Evolutionary conservation across 2,329 filamentous ascomycete species (phyloP).

Genomic region (Chaetomium strumarium): DNA sequence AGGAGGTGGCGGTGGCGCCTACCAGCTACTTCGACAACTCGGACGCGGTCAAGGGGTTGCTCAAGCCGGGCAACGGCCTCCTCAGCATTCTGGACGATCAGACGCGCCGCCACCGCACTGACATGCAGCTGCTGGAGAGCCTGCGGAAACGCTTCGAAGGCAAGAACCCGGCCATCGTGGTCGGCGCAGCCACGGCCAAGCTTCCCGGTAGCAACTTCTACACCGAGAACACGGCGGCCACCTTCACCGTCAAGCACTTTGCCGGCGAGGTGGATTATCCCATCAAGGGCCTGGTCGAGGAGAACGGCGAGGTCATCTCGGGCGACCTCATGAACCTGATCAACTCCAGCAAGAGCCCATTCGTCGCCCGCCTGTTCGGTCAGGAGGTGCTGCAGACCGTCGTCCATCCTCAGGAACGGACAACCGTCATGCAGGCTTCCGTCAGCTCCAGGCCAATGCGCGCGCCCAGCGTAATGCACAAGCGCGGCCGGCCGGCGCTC

Average conservation of each 20-base stretch:
- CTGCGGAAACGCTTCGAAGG: conserved; percentile 88
- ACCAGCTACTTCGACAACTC: conserved; percentile 98
- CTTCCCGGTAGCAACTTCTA: conserved; percentile 85
- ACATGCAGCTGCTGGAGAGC: conserved; percentile 85
- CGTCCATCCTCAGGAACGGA: conserved; percentile 85
- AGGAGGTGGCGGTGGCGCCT: conserved; percentile 83
- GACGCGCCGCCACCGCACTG: conserved; percentile 79
- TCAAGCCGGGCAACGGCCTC: conserved; percentile 89
- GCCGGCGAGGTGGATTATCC: conserved; percentile 95
- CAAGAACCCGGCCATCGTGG: conserved; percentile 85
- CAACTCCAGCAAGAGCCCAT: conserved; percentile 79
- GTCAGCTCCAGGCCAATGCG: conserved; percentile 93
- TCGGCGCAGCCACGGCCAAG: conserved; percentile 66
- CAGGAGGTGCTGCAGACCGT: conserved; percentile 90
- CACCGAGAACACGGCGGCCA: conserved; percentile 71
- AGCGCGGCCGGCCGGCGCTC: conserved; percentile 54
- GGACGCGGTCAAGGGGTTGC: conserved; percentile 82
- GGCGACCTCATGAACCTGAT: conserved; percentile 94
- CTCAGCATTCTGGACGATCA: conserved; percentile 95
- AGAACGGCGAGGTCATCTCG: conserved; percentile 93
- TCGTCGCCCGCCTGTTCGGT: conserved; percentile 87
- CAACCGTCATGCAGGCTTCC: conserved; percentile 89
- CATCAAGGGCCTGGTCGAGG: conserved; percentile 79
- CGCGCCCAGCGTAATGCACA: conserved; percentile 85
- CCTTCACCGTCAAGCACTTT: conserved; percentile 91